Evolutionary conservation across 345 rosid species (phyloP).

Genomic region (Raphanus sativus): DNA sequence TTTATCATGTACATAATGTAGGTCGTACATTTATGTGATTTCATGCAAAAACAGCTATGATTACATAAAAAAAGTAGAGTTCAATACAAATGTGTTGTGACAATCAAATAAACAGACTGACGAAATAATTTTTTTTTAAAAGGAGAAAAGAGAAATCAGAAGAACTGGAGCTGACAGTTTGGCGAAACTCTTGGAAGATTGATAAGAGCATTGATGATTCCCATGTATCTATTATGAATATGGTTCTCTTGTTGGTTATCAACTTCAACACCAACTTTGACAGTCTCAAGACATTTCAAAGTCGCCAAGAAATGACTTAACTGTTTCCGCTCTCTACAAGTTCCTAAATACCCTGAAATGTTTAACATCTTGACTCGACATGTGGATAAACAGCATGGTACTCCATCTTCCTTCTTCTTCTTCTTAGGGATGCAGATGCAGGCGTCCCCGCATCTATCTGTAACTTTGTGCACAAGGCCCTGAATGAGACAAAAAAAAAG

Average conservation of each 20-base stretch:
- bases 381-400: conserved; percentile 7
- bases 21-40: background rate
- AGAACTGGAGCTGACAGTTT: background rate
- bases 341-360: conserved; percentile 7
- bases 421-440: background rate
- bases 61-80: background rate
- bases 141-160: conserved; percentile 1
- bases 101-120: background rate
- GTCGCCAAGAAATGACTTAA: conserved; percentile 22
- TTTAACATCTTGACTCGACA: conserved; percentile 13
- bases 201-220: conserved; percentile 2
- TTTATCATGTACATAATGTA: too few species aligned
- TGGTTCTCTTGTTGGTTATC: background rate
- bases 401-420: background rate
- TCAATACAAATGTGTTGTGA: background rate
- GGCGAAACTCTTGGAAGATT: conserved; percentile 17
- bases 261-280: background rate
- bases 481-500: background rate
- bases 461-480: conserved; percentile 18
- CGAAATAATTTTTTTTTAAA: background rate
- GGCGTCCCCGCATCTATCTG: background rate
- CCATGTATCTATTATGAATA: background rate
- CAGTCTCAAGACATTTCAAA: conserved; percentile 24
- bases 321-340: conserved; percentile 17
- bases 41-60: background rate